These are phyloP conservation scores for Calvatia gigantea DNA, from an alignment of 768 basidiomycete genomes.

Conservation along the genomic window DNA sequence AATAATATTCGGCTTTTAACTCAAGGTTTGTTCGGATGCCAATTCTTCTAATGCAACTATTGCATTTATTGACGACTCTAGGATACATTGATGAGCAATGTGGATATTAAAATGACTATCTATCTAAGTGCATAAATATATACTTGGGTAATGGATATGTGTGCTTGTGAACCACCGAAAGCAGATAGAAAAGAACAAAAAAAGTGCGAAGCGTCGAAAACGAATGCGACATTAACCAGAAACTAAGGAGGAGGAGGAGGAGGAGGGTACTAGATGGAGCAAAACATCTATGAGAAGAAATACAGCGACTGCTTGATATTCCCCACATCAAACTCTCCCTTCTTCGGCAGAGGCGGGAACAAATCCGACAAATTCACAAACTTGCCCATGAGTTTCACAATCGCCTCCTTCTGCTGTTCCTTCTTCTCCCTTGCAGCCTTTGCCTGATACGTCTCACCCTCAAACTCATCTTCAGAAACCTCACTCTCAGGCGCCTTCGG, in stretches of 20 bases:
- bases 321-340: slow-evolving; percentile 83
- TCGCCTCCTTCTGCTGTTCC: slow-evolving; percentile 9
- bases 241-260: neutral
- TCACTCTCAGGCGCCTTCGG: slow-evolving; percentile 17
- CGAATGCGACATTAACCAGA: neutral
- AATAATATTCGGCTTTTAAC: no score
- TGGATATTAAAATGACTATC: neutral
- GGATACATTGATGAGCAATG: neutral
- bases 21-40: no score
- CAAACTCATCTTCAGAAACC: slow-evolving; percentile 12
- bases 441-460: slow-evolving; percentile 11
- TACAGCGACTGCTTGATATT: slow-evolving; percentile 80
- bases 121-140: neutral
- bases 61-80: neutral
- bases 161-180: neutral
- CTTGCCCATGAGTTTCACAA: slow-evolving; percentile 38
- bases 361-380: slow-evolving; percentile 75
- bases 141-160: neutral
- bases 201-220: neutral
- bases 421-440: slow-evolving; percentile 10
- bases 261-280: neutral
- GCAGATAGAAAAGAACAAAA: neutral
- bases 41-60: no score
- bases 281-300: slow-evolving; percentile 81
- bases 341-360: slow-evolving; percentile 77